phyloP scores from a whole-genome alignment of 768 basidiomycete genomes.

The Saitozyma sp. region DNA sequence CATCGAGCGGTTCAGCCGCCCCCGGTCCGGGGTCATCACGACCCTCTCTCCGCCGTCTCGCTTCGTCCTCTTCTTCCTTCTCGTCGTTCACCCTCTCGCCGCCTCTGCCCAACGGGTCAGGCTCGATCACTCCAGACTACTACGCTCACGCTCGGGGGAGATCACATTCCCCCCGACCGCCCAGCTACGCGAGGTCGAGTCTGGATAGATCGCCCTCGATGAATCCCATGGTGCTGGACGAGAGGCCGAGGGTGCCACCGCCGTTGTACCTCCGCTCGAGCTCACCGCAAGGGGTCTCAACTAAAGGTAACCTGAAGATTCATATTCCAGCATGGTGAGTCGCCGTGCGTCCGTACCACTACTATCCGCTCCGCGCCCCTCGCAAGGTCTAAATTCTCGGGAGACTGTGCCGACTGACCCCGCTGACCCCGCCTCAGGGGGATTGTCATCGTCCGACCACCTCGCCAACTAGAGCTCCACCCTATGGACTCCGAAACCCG shows the following conservation, averaged over 20 bases:
- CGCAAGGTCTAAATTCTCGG: neutral
- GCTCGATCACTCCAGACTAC: neutral
- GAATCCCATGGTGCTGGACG: constrained; percentile 21
- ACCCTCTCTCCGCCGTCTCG: too few species aligned
- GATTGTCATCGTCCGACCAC: constrained; percentile 33
- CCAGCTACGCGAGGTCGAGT: constrained; percentile 23
- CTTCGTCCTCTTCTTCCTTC: neutral
- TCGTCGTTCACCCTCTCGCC: neutral
- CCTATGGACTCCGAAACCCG: constrained; percentile 19
- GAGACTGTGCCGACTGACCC: too few species aligned
- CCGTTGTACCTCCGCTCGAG: constrained; percentile 32
- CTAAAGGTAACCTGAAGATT: constrained; percentile 32
- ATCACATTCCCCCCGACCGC: neutral
- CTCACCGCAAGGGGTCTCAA: constrained; percentile 14
- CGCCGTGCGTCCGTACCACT: neutral
- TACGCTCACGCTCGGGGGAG: neutral
- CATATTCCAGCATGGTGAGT: constrained; percentile 40
- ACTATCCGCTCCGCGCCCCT: too few species aligned
- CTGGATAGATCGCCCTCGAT: constrained; percentile 26
- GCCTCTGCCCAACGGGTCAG: neutral
- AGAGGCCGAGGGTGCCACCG: constrained; percentile 29
- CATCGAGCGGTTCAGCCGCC: too few species aligned
- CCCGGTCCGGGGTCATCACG: too few species aligned
- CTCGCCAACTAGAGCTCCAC: constrained; percentile 24
- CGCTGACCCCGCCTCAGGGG: constrained; percentile 23